Evolutionary conservation across 129 eudicot species (phyloP), one percentile per base, ranked within the genome.

Genomic region (Centella asiatica): DNA sequence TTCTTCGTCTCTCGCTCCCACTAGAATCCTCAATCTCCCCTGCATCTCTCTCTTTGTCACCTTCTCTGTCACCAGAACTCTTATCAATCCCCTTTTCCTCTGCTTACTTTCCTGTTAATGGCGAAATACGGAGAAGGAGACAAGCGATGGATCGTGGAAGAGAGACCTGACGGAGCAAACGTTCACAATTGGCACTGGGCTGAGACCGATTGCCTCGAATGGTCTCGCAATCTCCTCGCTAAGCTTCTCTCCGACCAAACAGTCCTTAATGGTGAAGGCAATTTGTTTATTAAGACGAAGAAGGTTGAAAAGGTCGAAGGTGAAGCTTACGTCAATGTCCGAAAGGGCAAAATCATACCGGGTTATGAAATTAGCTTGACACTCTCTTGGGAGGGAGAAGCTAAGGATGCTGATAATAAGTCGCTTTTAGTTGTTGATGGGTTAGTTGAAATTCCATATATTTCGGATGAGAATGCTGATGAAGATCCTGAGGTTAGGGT

Each of bases 111-210:
- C 31, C 0, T 18, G 0, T 4, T 0, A 3, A 90, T 86, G 97
- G 97, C 97, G 54, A 86, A 79, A 74, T 73, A 69, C 65, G 97
- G 97, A 20, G 99, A 92, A 78, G 99, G 99, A 23, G 99, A 92
- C 73, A 84, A 84, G 68, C 66, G 99, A 0, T 92, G 99, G 99
- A 92, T 92, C 76, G 99, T 92, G 0, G 90, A 84, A 74, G 99
- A 92, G 78, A 65, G 99, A n/a, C 84, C 96, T 1, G 99, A 92
- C 74, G 99, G 99, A 39, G 84, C 99, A 42, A 92, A 92, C 62
- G 99, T 92, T 34, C 99, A 92, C 90, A 87, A 92, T 68, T 92
- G 99, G 99, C 99, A 92, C 88, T 92, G 99, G 99, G 78, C 99
- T 0, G 99, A 92, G 51, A 92, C 99, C 36, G 81, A 92, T 53